Evolutionary conservation across 768 basidiomycete genomes (phyloP).

Genomic region (Mycena vitilis): DNA sequence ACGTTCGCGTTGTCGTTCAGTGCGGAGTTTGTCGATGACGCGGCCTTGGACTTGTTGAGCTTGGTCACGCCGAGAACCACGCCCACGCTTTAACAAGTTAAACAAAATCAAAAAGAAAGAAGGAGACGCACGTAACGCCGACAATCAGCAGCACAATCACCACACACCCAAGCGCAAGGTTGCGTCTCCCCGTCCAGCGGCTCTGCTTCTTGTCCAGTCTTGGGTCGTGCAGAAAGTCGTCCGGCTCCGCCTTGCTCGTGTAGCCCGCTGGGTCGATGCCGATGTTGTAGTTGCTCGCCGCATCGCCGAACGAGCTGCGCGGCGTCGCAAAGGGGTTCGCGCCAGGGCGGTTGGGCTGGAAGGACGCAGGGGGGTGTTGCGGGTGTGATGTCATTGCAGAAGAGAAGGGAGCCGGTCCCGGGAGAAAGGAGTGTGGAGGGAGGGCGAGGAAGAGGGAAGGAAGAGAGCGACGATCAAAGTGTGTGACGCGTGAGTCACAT

Average conservation of each 20-base stretch:
- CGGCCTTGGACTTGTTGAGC: slow-evolving; percentile 1
- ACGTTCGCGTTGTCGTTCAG: slow-evolving; percentile 21
- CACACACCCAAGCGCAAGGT: slow-evolving; percentile 20
- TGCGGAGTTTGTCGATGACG: slow-evolving; percentile 11
- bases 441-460: slow-evolving; percentile 5
- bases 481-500: too few species aligned
- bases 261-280: slow-evolving; percentile 20
- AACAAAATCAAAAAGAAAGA: not conserved
- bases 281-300: slow-evolving; percentile 27
- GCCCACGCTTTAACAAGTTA: not conserved
- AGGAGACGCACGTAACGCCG: slow-evolving; percentile 27
- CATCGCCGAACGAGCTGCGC: slow-evolving; percentile 18
- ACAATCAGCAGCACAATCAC: slow-evolving; percentile 19
- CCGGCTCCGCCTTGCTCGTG: slow-evolving; percentile 23
- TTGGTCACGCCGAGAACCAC: slow-evolving; percentile 15
- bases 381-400: slow-evolving; percentile 25
- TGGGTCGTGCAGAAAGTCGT: slow-evolving; percentile 30
- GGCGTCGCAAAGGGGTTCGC: slow-evolving; percentile 24
- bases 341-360: slow-evolving; percentile 22
- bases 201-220: slow-evolving; percentile 8
- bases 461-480: too few species aligned
- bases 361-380: slow-evolving; percentile 24
- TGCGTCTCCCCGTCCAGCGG: not conserved
- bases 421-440: slow-evolving; percentile 18
- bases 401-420: slow-evolving; percentile 29